Conservation (phyloP, 768 basidiomycete genomes). For the Leccinum uliginosum region DNA sequence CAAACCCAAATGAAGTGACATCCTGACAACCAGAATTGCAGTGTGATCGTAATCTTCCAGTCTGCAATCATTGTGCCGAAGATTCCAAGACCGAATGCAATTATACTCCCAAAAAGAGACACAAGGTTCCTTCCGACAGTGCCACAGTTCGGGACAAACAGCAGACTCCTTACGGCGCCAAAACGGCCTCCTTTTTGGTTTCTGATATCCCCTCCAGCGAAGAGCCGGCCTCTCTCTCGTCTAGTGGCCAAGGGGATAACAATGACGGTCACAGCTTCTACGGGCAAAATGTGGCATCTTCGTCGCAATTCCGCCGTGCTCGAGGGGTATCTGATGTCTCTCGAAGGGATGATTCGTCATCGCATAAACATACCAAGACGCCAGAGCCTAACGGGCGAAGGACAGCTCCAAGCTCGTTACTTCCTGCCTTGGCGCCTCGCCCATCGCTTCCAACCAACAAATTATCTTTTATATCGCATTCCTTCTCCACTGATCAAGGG, state of each 20-base stretch:
- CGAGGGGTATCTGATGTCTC: slow-evolving; percentile 24
- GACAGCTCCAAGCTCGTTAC: slow-evolving; percentile 16
- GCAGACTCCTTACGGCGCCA: slow-evolving; percentile 38
- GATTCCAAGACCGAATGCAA: slow-evolving; percentile 57
- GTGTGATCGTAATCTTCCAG: slow-evolving; percentile 70
- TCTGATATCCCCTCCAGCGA: slow-evolving; percentile 37
- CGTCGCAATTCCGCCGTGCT: slow-evolving; percentile 22
- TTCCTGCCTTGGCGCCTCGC: slow-evolving; percentile 21
- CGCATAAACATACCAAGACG: slow-evolving; percentile 13
- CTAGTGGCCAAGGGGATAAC: slow-evolving; percentile 20
- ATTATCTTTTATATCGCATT: slow-evolving; percentile 44
- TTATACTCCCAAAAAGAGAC: slow-evolving; percentile 69
- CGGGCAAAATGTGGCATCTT: slow-evolving; percentile 43
- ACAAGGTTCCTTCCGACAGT: slow-evolving; percentile 47
- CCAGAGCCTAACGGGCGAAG: slow-evolving; percentile 24
- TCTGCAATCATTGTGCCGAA: slow-evolving; percentile 61
- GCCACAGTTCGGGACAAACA: slow-evolving; percentile 34
- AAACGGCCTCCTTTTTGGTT: slow-evolving; percentile 46
- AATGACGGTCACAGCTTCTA: slow-evolving; percentile 40
- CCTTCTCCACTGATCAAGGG: slow-evolving; percentile 35
- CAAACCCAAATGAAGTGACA: neutral
- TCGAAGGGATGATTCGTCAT: slow-evolving; percentile 15
- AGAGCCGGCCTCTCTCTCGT: slow-evolving; percentile 16
- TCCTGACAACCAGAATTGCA: slow-evolving; percentile 23
- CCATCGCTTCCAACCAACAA: slow-evolving; percentile 21